These are phyloP conservation scores for Amborella trichopoda DNA, from an alignment of 164 flowering plant genomes.

Conservation along the genomic window DNA sequence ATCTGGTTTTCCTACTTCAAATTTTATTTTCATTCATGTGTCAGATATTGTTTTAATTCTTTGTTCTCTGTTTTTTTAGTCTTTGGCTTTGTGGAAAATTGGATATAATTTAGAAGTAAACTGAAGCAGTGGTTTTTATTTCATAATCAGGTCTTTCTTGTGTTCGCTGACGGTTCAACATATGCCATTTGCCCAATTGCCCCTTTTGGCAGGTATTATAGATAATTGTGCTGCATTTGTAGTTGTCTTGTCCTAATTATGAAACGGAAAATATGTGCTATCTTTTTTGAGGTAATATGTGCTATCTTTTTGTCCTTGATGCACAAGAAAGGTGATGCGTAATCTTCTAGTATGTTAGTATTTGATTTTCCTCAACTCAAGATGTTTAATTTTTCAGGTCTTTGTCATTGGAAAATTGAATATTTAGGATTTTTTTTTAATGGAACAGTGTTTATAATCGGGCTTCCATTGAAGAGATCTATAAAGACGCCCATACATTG, in stretches of 20 bases:
- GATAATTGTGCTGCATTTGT: background rate
- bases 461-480: conserved; percentile 64
- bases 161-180: conserved; percentile 76
- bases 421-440: conserved; percentile 3
- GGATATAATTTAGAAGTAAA: no score
- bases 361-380: background rate
- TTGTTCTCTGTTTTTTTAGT: no score
- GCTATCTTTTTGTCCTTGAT: no score
- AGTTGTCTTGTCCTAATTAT: no score
- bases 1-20: no score
- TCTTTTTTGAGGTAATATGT: background rate
- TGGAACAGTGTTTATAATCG: conserved; percentile 52
- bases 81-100: no score
- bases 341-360: background rate
- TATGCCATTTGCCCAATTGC: conserved; percentile 88
- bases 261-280: no score
- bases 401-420: background rate
- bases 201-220: conserved; percentile 82
- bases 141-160: conserved; percentile 85
- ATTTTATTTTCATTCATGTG: no score
- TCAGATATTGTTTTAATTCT: no score
- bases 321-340: no score
- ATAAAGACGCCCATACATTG: conserved; percentile 64
- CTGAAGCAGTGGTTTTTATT: no score
- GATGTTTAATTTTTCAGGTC: no score